Conservation (phyloP, 495 filamentous ascomycete species). For the Trichoderma gamsii region DNA sequence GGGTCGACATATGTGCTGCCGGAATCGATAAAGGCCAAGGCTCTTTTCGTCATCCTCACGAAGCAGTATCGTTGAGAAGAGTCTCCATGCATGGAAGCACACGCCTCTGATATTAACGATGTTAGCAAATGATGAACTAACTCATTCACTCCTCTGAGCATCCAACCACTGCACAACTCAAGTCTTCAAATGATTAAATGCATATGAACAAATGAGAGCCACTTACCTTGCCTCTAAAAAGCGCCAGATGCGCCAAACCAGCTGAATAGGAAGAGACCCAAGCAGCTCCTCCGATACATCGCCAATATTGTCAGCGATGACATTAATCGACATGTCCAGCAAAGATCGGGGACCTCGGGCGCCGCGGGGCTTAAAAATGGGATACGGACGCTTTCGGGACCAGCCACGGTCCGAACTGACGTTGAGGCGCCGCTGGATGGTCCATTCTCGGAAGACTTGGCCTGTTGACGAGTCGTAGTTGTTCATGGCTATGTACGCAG, state of each 20-base stretch:
- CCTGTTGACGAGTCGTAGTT: slow-evolving; percentile 13
- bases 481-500: neutral
- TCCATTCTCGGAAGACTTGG: slow-evolving; percentile 19
- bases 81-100: slow-evolving; percentile 25
- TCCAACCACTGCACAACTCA: neutral
- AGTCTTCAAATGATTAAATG: neutral
- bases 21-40: slow-evolving; percentile 11
- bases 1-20: slow-evolving; percentile 16
- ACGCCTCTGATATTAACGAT: neutral
- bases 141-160: neutral
- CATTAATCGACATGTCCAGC: slow-evolving; percentile 21
- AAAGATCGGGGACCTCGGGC: slow-evolving; percentile 23
- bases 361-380: neutral
- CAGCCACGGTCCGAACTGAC: slow-evolving; percentile 3
- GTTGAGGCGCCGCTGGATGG: neutral
- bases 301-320: slow-evolving; percentile 22
- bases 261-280: slow-evolving; percentile 16
- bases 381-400: neutral
- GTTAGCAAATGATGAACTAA: neutral
- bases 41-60: slow-evolving; percentile 13
- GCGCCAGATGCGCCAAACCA: slow-evolving; percentile 21
- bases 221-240: slow-evolving; percentile 16
- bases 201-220: neutral
- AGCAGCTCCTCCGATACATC: slow-evolving; percentile 16
- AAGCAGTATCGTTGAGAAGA: slow-evolving; percentile 16